Percentiles rank a stretch among this genome's conserved stretches.
Conservation (phyloP, 208 protist genomes). For the Sergeia podlipaevii region DNA sequence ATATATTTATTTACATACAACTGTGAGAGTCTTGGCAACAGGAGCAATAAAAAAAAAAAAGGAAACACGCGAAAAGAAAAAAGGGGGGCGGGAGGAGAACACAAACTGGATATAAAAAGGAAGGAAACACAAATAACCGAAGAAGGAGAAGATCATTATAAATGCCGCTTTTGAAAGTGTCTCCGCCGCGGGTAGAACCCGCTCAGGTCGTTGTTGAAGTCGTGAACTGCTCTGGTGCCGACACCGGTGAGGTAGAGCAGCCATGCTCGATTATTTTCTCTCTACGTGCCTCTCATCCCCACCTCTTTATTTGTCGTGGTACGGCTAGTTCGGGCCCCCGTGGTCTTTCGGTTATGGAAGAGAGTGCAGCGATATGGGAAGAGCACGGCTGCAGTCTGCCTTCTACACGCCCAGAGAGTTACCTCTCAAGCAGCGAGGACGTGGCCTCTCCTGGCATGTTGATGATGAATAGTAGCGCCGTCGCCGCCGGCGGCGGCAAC, state of each 20-base stretch:
- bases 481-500: neutral
- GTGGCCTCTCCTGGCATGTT: neutral
- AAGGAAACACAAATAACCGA: too few relatives aligned
- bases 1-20: too few relatives aligned
- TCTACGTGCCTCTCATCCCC: constrained; percentile 58
- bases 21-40: too few relatives aligned
- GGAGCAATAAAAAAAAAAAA: too few relatives aligned
- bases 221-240: constrained; percentile 18
- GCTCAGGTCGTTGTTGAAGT: constrained; percentile 30
- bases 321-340: too few relatives aligned
- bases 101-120: neutral
- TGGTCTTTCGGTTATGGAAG: too few relatives aligned
- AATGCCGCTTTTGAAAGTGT: constrained; percentile 27
- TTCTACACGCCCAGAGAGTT: constrained; percentile 8
- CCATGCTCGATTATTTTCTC: constrained; percentile 59
- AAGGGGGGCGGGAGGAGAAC: too few relatives aligned
- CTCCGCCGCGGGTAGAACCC: constrained; percentile 23
- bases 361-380: neutral
- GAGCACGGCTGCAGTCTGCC: neutral
- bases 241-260: constrained; percentile 14
- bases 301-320: constrained; percentile 37
- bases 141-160: too few relatives aligned
- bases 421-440: neutral
- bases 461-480: neutral
- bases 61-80: too few relatives aligned